Evolutionary conservation across 202 grass and related monocot genomes (phyloP).

Genomic region (Panicum virgatum): DNA sequence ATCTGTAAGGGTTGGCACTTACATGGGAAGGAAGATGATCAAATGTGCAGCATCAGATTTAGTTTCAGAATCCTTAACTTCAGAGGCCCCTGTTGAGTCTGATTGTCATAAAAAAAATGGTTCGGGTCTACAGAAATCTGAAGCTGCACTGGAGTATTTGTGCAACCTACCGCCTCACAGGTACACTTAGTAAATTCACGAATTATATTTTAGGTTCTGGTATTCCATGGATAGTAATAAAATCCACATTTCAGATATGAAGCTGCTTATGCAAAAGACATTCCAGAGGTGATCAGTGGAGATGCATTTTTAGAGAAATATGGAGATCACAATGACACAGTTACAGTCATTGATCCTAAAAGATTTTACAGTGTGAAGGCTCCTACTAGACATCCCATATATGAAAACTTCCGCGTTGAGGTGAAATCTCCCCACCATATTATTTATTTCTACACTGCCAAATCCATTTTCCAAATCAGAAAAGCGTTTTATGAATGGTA

Average conservation of each 20-base stretch:
- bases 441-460: not conserved
- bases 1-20: conserved; percentile 84
- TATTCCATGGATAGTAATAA: not conserved
- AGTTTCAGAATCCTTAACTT: conserved; percentile 51
- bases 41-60: conserved; percentile 61
- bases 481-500: not conserved
- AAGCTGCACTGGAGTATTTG: conserved; percentile 71
- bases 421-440: conserved; percentile 27
- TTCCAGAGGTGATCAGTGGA: conserved; percentile 67
- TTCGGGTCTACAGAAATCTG: conserved; percentile 62
- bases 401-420: conserved; percentile 89
- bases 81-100: conserved; percentile 26
- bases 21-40: conserved; percentile 91
- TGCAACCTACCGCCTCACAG: conserved; percentile 91
- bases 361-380: conserved; percentile 73
- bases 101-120: conserved; percentile 60
- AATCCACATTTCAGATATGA: conserved; percentile 65
- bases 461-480: not conserved
- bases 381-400: conserved; percentile 78
- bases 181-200: conserved; percentile 30
- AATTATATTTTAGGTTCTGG: conserved; percentile 6
- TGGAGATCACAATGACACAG: conserved; percentile 67
- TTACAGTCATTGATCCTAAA: conserved; percentile 74
- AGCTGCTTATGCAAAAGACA: conserved; percentile 74
- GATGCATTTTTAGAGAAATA: conserved; percentile 75